phyloP scores from a whole-genome alignment of 495 filamentous ascomycete species.

The Penicillium goetzii region DNA sequence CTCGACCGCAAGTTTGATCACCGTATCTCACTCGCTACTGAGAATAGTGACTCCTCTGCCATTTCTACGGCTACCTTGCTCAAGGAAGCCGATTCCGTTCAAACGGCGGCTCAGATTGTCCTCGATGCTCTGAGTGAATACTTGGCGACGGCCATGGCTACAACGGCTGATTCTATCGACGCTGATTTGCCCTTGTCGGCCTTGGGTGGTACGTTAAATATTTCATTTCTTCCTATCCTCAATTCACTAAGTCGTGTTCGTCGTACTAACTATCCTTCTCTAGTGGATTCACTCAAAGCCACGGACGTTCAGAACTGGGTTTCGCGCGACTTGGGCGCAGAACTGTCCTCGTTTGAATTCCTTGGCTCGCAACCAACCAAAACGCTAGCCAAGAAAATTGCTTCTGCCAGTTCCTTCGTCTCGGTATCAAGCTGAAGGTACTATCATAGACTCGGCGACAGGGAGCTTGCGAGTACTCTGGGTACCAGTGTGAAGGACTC shows the following conservation, averaged over 20 bases:
- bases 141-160: constrained; percentile 31
- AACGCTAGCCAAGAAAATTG: constrained; percentile 29
- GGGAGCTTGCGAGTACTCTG: not conserved
- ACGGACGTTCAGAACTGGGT: constrained; percentile 48
- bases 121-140: constrained; percentile 27
- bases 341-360: constrained; percentile 35
- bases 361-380: constrained; percentile 31
- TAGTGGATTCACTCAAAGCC: constrained; percentile 45
- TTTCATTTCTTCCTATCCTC: not conserved
- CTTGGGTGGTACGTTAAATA: constrained; percentile 25
- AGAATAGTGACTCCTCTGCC: constrained; percentile 6
- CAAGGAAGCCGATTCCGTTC: constrained; percentile 16
- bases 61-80: constrained; percentile 23
- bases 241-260: not conserved
- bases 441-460: not conserved
- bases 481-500: not conserved
- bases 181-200: constrained; percentile 32
- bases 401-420: constrained; percentile 29
- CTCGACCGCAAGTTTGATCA: constrained; percentile 35
- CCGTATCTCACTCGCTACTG: constrained; percentile 20
- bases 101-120: constrained; percentile 22
- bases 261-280: constrained; percentile 12
- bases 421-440: constrained; percentile 19
- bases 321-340: constrained; percentile 29
- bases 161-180: constrained; percentile 31